A percentile compares a stretch with the other conserved stretches of the same genome.
Conservation (phyloP, 371 early-diverging fungal genomes). For the Mucor sp. region DNA sequence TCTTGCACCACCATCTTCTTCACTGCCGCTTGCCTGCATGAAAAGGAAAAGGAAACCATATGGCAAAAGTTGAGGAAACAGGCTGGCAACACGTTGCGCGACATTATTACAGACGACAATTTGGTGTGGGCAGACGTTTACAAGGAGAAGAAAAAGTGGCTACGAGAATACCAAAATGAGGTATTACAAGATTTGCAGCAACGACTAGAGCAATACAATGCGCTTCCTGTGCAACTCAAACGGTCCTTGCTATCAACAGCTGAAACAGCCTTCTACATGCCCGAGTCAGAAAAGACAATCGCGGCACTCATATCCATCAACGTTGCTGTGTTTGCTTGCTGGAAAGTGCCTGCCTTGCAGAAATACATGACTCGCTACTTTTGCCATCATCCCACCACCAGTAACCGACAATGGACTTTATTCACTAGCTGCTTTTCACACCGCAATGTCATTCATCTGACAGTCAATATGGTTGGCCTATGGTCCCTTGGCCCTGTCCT, state of each 20-base stretch:
- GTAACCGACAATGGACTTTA: slow-evolving; percentile 61
- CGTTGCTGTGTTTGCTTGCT: slow-evolving; percentile 60
- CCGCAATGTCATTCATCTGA: slow-evolving; percentile 60
- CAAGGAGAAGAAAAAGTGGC: slow-evolving; percentile 10
- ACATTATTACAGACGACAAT: slow-evolving; percentile 9
- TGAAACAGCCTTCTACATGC: slow-evolving; percentile 36
- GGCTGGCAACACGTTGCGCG: not conserved
- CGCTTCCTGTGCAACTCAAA: slow-evolving; percentile 43
- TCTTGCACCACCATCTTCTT: slow-evolving; percentile 16
- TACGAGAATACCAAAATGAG: slow-evolving; percentile 10
- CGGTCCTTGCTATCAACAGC: slow-evolving; percentile 34
- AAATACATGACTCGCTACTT: slow-evolving; percentile 72
- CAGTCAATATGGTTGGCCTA: slow-evolving; percentile 71
- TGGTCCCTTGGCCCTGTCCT: slow-evolving; percentile 59
- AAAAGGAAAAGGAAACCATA: slow-evolving; percentile 17
- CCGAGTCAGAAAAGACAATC: slow-evolving; percentile 53
- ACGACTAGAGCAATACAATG: not conserved
- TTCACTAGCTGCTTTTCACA: slow-evolving; percentile 70
- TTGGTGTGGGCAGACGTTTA: not conserved
- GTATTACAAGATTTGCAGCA: slow-evolving; percentile 1
- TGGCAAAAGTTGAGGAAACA: slow-evolving; percentile 18
- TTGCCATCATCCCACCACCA: slow-evolving; percentile 59
- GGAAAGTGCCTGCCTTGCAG: slow-evolving; percentile 62
- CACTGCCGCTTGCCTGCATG: slow-evolving; percentile 16
- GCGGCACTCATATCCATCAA: slow-evolving; percentile 63